phyloP scores from a whole-genome alignment of 2,329 filamentous ascomycete species.

The Aspergillus calidoustus region DNA sequence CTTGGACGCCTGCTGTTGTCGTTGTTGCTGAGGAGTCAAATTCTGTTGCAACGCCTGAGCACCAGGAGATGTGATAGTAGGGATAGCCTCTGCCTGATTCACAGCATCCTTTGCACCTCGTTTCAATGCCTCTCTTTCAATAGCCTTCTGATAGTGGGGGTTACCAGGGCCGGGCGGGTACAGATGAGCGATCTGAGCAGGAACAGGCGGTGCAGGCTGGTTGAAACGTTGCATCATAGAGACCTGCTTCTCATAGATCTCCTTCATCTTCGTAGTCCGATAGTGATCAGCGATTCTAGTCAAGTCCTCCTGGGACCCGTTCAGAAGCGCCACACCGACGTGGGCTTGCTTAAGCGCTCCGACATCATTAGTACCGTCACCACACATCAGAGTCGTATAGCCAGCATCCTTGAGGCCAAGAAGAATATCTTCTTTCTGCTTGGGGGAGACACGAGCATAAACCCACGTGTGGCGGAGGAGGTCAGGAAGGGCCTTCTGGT shows the following conservation, averaged over 20 bases:
- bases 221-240: slow-evolving; percentile 93
- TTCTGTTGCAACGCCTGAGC: slow-evolving; percentile 64
- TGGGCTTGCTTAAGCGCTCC: slow-evolving; percentile 97
- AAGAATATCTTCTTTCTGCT: slow-evolving; percentile 99
- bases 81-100: slow-evolving; percentile 61
- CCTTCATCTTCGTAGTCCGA: slow-evolving; percentile 96
- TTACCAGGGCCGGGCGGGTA: slow-evolving; percentile 90
- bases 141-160: slow-evolving; percentile 91
- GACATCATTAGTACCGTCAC: slow-evolving; percentile 97
- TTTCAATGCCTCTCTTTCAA: slow-evolving; percentile 80
- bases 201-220: slow-evolving; percentile 88
- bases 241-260: slow-evolving; percentile 95
- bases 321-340: slow-evolving; percentile 92
- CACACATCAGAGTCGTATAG: slow-evolving; percentile 98
- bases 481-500: slow-evolving; percentile 73
- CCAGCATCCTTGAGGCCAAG: slow-evolving; percentile 93
- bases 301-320: slow-evolving; percentile 90
- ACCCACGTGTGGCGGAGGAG: slow-evolving; percentile 93
- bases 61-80: slow-evolving; percentile 69
- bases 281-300: slow-evolving; percentile 90
- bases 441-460: slow-evolving; percentile 95
- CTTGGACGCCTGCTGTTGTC: slow-evolving; percentile 63
- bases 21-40: slow-evolving; percentile 55
- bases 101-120: slow-evolving; percentile 65
- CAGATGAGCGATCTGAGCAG: slow-evolving; percentile 87